These are phyloP conservation scores for Triticum urartu DNA, from an alignment of 176 grass and related monocot genomes.

Conservation along the genomic window DNA sequence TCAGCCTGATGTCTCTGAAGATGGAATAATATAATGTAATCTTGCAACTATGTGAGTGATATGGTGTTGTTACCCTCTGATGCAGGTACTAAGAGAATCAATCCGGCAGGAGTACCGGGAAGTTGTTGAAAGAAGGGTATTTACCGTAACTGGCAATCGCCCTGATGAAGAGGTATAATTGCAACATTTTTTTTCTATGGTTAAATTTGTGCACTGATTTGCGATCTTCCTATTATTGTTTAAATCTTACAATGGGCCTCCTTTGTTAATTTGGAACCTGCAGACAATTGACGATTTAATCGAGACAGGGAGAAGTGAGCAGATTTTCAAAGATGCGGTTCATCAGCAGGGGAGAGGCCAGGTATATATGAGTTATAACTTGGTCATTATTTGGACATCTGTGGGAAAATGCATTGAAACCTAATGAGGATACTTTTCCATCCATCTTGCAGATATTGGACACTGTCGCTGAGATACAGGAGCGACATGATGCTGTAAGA, in stretches of 20 bases:
- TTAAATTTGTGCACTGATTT: background rate
- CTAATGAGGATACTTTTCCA: background rate
- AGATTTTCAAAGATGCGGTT: slow-evolving; percentile 90
- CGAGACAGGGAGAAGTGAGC: slow-evolving; percentile 93
- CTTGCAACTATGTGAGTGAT: background rate
- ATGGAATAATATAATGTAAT: background rate
- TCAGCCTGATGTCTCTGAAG: background rate
- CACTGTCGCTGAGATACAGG: slow-evolving; percentile 92
- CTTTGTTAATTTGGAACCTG: slow-evolving; percentile 32
- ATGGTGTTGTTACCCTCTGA: slow-evolving; percentile 10
- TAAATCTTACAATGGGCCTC: background rate
- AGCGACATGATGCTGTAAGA: slow-evolving; percentile 86
- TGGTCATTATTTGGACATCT: background rate
- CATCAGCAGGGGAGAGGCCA: slow-evolving; percentile 46
- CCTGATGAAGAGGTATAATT: slow-evolving; percentile 81
- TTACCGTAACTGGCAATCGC: slow-evolving; percentile 82
- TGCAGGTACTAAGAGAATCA: slow-evolving; percentile 81
- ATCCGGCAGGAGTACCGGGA: slow-evolving; percentile 87
- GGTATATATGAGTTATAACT: background rate
- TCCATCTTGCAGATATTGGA: slow-evolving; percentile 65
- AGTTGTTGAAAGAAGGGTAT: slow-evolving; percentile 97
- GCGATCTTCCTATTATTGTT: too few relatives aligned
- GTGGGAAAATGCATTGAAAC: background rate
- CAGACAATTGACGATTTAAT: slow-evolving; percentile 88
- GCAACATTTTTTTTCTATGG: background rate